Evolutionary conservation across 192 early-diverging fungal genomes (phyloP).

Genomic region (Umbelopsis sp.): DNA sequence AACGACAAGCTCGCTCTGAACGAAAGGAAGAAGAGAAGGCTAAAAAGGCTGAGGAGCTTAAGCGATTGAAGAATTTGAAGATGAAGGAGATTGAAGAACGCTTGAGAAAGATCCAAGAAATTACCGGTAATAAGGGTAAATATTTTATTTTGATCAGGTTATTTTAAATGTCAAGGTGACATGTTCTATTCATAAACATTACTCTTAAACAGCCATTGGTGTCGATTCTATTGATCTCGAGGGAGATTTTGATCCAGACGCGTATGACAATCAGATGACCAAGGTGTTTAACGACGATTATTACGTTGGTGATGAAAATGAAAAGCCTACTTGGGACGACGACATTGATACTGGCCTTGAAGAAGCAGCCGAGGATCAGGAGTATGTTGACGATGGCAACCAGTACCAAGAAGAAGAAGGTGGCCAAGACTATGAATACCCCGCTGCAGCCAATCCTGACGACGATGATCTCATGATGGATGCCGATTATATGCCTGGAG

Average conservation of each 20-base stretch:
- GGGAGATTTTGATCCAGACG: constrained; percentile 88
- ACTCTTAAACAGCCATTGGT: constrained; percentile 48
- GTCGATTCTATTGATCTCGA: constrained; percentile 85
- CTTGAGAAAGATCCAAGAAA: constrained; percentile 83
- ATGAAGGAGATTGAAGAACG: constrained; percentile 82
- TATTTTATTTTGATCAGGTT: neutral
- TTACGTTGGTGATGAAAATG: constrained; percentile 60
- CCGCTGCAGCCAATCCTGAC: constrained; percentile 24
- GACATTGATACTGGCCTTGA: constrained; percentile 70
- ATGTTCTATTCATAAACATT: no score
- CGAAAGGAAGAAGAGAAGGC: constrained; percentile 75
- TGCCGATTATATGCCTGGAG: constrained; percentile 84
- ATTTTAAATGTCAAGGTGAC: no score
- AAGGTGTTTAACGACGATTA: constrained; percentile 76
- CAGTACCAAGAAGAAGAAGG: constrained; percentile 44
- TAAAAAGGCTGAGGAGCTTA: constrained; percentile 81
- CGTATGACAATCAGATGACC: constrained; percentile 87
- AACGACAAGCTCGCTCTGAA: constrained; percentile 71
- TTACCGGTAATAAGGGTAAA: constrained; percentile 71
- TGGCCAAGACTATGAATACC: constrained; percentile 19
- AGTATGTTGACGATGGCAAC: constrained; percentile 40
- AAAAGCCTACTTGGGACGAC: constrained; percentile 88
- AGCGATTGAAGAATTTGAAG: constrained; percentile 91
- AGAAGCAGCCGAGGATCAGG: constrained; percentile 44
- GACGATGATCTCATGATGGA: constrained; percentile 91